Base-by-base conservation (phyloP, 2,329 filamentous ascomycete species). In the Alternaria sp. region DNA sequence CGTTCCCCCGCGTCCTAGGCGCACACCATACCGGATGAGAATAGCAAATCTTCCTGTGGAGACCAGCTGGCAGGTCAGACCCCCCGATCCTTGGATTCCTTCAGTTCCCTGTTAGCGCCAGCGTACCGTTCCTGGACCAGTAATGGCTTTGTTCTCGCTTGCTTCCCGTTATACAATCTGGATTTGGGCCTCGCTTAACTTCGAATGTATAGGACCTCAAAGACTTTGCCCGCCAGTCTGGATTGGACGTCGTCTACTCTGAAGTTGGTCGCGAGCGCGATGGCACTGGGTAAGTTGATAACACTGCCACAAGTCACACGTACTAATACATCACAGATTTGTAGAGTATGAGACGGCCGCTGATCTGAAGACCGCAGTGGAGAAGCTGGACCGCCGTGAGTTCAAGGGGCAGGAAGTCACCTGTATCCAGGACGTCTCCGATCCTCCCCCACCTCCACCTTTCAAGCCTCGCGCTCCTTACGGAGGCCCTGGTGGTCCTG, bases 1-100 rank as follows among this genome's bases (percentile, higher is more conserved):
- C 70, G 85, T 85, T 68, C 84, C 86, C 73, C 89, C 89, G 67
- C 91, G 95, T 76, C 95, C 95, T 67, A 90, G 95, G 77, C 93
- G 95, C 79, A 99, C 95, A 70, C 89, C 93, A 70, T 93, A 93
- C 81, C 91, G 95, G 79, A 98, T 99, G 95, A 90, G 94, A 80
- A 96, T 99, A 77, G 91, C 91, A 84, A 94, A 93, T 84, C 92
- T 99, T 81, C 93, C 94, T 79, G 89, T 88, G 83, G 94, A 98
- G 85, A 99, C 95, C 85, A 97, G 93, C 88, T 99, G 95, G 95
- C 95, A 99, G 95, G 95, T 99, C 90, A 95, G 95, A 91, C 83
- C 80, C 83, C 83, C 86, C 74, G 68, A 69, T 70, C 61, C 66
- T 75, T 77, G 74, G 72, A 85, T 83, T 78, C 79, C 58, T 60